A percentile compares a stretch with the other conserved stretches of the same genome.
Conservation (phyloP, 345 rosid genomes). For the Laguncularia racemosa region DNA sequence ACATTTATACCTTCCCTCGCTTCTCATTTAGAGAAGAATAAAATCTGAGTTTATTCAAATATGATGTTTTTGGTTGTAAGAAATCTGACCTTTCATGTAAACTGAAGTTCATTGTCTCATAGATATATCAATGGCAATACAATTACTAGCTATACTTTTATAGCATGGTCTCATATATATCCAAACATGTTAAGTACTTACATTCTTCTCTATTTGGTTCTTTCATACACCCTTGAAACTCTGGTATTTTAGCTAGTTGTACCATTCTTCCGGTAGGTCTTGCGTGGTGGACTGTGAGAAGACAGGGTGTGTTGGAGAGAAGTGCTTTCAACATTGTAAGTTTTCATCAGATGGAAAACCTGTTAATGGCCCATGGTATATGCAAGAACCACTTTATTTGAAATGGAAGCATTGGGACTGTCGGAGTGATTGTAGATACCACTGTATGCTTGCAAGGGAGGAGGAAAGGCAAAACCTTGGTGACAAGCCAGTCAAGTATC, state of each 20-base stretch:
- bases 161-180: no score
- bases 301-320: constrained; percentile 73
- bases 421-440: constrained; percentile 27
- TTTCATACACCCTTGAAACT: neutral
- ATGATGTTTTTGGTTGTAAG: no score
- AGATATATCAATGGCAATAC: no score
- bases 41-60: no score
- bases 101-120: no score
- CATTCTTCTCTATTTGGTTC: no score
- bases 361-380: constrained; percentile 71
- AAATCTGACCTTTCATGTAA: no score
- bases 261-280: constrained; percentile 33
- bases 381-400: constrained; percentile 81
- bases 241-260: constrained; percentile 4
- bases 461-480: constrained; percentile 63
- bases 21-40: no score
- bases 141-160: no score
- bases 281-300: constrained; percentile 70
- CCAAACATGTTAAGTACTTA: no score
- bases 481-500: constrained; percentile 65
- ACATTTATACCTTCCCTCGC: no score
- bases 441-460: constrained; percentile 77
- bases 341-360: constrained; percentile 83
- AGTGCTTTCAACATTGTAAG: constrained; percentile 82
- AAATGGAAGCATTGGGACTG: constrained; percentile 90